These are phyloP conservation scores for Ascochyta viciae-villosae DNA, from an alignment of 2,329 filamentous ascomycete genomes.

Conservation along the genomic window DNA sequence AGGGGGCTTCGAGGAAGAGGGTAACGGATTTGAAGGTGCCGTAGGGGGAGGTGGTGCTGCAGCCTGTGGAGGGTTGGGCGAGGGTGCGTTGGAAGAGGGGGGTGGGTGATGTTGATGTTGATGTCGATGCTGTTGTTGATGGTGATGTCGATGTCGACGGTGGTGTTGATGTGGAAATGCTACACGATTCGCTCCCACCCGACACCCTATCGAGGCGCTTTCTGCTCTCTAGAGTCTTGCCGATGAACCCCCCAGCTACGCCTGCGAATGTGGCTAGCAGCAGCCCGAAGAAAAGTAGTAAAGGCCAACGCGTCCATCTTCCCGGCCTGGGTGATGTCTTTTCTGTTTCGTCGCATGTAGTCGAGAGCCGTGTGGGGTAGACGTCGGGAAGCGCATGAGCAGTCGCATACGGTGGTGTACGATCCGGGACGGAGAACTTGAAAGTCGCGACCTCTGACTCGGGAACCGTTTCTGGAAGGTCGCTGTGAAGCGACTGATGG, in stretches of 20 bases:
- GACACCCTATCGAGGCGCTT: not conserved
- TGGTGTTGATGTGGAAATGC: not conserved
- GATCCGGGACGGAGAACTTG: slow-evolving; percentile 5
- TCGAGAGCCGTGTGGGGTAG: not conserved
- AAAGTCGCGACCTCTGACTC: not conserved
- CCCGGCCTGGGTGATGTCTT: not conserved
- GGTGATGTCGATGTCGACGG: not conserved
- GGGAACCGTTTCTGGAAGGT: not conserved
- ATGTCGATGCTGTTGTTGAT: not conserved
- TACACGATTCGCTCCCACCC: not conserved
- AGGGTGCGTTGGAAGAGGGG: slow-evolving; percentile 3
- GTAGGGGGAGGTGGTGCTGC: not conserved
- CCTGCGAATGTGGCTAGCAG: no score
- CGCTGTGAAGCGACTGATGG: not conserved
- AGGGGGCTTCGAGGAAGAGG: not conserved
- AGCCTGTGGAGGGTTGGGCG: slow-evolving; percentile 4
- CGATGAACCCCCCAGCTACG: no score
- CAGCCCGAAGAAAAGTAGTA: not conserved
- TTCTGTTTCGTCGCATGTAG: not conserved
- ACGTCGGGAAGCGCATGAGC: not conserved
- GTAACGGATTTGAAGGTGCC: slow-evolving; percentile 4
- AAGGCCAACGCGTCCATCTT: not conserved
- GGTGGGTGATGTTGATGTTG: not conserved
- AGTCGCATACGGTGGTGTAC: not conserved
- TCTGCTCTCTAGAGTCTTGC: not conserved